Base-by-base conservation (phyloP, 2,329 filamentous ascomycete species). In the Tetracladium maxilliforme region DNA sequence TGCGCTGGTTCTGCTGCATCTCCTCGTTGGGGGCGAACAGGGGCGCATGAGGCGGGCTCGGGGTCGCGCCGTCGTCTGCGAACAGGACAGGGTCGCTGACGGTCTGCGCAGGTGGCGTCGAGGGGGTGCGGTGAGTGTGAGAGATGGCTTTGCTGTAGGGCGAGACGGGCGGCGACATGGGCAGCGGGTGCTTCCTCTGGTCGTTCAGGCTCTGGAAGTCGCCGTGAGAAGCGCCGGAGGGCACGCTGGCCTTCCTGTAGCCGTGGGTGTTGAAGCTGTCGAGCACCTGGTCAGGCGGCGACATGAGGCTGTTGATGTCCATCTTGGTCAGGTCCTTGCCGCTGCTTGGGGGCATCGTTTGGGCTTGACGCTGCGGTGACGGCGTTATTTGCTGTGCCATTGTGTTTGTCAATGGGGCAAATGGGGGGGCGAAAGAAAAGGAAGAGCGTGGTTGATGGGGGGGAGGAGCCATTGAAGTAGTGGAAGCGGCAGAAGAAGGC, bases 81-180 rank as follows among this genome's bases (percentile, higher is more conserved):
- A 67, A 74, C 16, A 74, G 48, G 17, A 74, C 68, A 3, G 68
- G 68, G 32, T 73, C 69, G 33, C 56, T 54, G 27, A 58, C 43
- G 4, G 47, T 42, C 20, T 31, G 30, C 13, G 42, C 34, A 11
- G 48, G 38, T 36, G 18, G 47, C 39, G 16, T 35, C 41, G 22
- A 42, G 37, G 16, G 44, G 42, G 23, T 54, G 47, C n/a, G n/a
- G n/a, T n/a, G n/a, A n/a, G n/a, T n/a, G n/a, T n/a, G n/a, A n/a
- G n/a, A n/a, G 24, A 52, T 45, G 4, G 45, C 32, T 26, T 54
- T 56, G 30, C 50, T 56, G 29, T 55, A 56, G 7, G 62, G 62
- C 16, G 69, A 73, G 27, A 71, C 58, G 4, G 69, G 69, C 14
- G 69, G 69, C 17, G 69, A 74, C 36, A 69, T 44, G 5, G 54